Base-by-base conservation (phyloP, 305 asterid genomes). In the Fraxinus floribunda region DNA sequence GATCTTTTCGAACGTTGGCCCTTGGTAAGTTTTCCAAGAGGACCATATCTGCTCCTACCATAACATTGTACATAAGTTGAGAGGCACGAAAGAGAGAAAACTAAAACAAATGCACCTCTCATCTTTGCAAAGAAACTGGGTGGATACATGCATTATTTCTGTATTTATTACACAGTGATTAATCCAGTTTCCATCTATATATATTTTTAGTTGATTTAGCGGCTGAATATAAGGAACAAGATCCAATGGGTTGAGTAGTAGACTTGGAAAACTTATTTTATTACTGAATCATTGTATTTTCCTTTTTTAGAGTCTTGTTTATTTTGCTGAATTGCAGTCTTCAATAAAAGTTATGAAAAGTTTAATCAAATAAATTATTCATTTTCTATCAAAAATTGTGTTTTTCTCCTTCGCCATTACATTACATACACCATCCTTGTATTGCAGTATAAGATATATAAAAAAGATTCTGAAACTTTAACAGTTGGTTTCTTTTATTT, bases 31-130 rank as follows among this genome's bases (percentile, higher is more conserved):
- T 81, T 76, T 24, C 64, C 29, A 8, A 86, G 84, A 78, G 83
- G 86, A 18, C 81, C 86, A 9, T 18, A 70, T 8, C 75, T 84
- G 22, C 64, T 76, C 16, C 85, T 87, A 16, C 78, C 88, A 35
- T 86, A 83, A 74, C 89, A 85, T 39, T 90, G 83, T 9, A 64
- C 89, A n/a, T 34, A 32, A 16, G 79, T 36, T 22, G 80, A 75
- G n/a, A 87, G 76, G 74, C 79, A 85, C 9, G 84, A 39, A 71
- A 85, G 22, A n/a, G 79, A 78, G 2, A 86, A 68, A 22, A 57
- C 41, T 5, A 83, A 73, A 35, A 79, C 55, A 29, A 39, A 36
- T 57, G 79, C 36, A 74, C 46, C 39, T 35, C 81, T 86, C 88
- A 87, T 90, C n/a, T 70, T 79, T 77, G 16, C 20, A 16, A n/a